Percentiles rank a stretch among this genome's conserved stretches.
Conservation (phyloP, 1,284 basidiomycete genomes). For the Xanthoconium separans region DNA sequence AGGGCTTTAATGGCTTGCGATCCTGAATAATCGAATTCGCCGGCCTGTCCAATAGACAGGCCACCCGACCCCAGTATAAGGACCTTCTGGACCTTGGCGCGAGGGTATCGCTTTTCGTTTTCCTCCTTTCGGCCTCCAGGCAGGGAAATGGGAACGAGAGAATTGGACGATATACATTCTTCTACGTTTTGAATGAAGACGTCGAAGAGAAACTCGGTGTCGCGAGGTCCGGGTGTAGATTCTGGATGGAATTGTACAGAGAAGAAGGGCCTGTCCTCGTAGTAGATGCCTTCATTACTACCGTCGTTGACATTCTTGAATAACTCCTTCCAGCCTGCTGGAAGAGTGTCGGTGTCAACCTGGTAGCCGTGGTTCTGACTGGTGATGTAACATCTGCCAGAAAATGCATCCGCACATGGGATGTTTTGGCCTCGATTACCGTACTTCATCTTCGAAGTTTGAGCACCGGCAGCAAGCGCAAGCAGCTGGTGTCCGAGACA, state of each 20-base stretch:
- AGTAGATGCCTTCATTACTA: slow-evolving; percentile 98
- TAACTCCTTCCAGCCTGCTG: slow-evolving; percentile 87
- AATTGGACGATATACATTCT: slow-evolving; percentile 71
- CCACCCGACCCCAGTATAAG: slow-evolving; percentile 98
- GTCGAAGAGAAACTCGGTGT: slow-evolving; percentile 99
- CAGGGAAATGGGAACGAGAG: slow-evolving; percentile 76
- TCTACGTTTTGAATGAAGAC: slow-evolving; percentile 91
- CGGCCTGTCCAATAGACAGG: slow-evolving; percentile 96
- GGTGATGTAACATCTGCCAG: slow-evolving; percentile 97
- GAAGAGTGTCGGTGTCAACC: slow-evolving; percentile 83
- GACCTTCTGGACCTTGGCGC: slow-evolving; percentile 86
- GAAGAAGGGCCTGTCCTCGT: slow-evolving; percentile 89
- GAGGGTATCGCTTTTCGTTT: slow-evolving; percentile 77
- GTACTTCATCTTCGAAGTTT: slow-evolving; percentile 98
- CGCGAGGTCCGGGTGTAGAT: slow-evolving; percentile 96
- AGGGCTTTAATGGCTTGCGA: slow-evolving; percentile 99
- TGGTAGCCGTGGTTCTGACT: slow-evolving; percentile 99
- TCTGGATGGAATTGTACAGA: slow-evolving; percentile 99
- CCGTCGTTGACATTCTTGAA: slow-evolving; percentile 98
- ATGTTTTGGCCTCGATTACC: slow-evolving; percentile 99
- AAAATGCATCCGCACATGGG: slow-evolving; percentile 92
- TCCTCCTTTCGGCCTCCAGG: slow-evolving; percentile 87
- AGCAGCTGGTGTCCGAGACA: slow-evolving; percentile 98
- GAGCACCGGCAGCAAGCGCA: slow-evolving; percentile 91
- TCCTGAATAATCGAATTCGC: slow-evolving; percentile 99